Evolutionary conservation across 306 rosid species (phyloP).

Genomic region (Abrus pulchellus): DNA sequence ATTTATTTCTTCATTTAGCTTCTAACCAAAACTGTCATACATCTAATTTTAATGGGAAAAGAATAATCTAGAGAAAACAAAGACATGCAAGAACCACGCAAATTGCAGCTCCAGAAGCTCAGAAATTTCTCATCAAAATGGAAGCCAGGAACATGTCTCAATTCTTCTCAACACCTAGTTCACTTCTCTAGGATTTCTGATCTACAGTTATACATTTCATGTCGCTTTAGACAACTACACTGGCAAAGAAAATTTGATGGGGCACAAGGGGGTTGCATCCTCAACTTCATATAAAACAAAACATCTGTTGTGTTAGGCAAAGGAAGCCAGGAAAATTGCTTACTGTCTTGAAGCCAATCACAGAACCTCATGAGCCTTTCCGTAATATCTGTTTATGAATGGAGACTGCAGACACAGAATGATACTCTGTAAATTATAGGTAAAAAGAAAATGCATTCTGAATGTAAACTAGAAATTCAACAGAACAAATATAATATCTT

Average conservation of each 20-base stretch:
- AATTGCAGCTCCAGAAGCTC: slow-evolving; percentile 51
- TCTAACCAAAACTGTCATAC: slow-evolving; percentile 41
- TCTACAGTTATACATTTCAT: slow-evolving; percentile 57
- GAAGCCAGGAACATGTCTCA: slow-evolving; percentile 46
- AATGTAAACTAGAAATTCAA: slow-evolving; percentile 33
- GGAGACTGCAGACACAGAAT: slow-evolving; percentile 66
- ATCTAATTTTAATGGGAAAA: slow-evolving; percentile 33
- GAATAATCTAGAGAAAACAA: slow-evolving; percentile 33
- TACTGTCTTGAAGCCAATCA: slow-evolving; percentile 47
- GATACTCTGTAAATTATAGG: neutral
- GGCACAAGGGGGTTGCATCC: slow-evolving; percentile 62
- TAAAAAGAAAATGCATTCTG: slow-evolving; percentile 14
- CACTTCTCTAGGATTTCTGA: slow-evolving; percentile 51
- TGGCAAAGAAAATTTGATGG: slow-evolving; percentile 31
- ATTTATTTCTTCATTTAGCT: slow-evolving; percentile 42
- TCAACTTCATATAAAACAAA: slow-evolving; percentile 35
- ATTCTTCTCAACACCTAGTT: slow-evolving; percentile 50
- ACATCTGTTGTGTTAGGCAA: slow-evolving; percentile 29
- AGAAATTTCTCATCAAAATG: slow-evolving; percentile 44
- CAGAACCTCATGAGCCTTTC: slow-evolving; percentile 88
- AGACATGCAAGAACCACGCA: slow-evolving; percentile 24
- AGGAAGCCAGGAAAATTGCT: slow-evolving; percentile 31
- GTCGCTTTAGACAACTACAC: slow-evolving; percentile 43
- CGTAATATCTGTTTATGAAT: slow-evolving; percentile 87
- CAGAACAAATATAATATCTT: neutral